Evolutionary conservation across 768 basidiomycete species (phyloP).

Genomic region (Suillus bovinus): DNA sequence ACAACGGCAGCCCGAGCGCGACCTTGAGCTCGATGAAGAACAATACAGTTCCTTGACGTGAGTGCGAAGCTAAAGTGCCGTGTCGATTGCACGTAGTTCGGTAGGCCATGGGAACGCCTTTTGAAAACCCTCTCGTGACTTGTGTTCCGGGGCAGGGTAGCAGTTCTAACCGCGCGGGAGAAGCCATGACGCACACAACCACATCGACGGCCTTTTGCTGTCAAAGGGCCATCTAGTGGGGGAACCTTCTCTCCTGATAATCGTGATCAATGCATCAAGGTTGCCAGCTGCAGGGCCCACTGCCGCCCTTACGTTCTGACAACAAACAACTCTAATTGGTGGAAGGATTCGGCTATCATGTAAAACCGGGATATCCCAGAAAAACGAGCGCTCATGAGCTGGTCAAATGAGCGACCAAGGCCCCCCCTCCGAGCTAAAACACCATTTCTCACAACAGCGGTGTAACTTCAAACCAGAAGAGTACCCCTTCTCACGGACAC

Average conservation of each 20-base stretch:
- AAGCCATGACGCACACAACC: slow-evolving; percentile 2
- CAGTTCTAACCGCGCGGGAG: slow-evolving; percentile 7
- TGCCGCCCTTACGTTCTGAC: not conserved
- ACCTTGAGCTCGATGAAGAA: not conserved
- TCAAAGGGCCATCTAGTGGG: slow-evolving; percentile 12
- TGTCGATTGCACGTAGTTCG: slow-evolving; percentile 1
- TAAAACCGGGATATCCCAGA: not conserved
- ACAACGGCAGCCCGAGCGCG: not conserved
- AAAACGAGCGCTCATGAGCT: not conserved
- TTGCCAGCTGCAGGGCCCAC: not conserved
- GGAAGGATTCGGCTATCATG: slow-evolving; percentile 1
- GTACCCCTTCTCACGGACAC: slow-evolving; percentile 28
- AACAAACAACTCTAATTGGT: not conserved
- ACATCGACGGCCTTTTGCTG: slow-evolving; percentile 15
- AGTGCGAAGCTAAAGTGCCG: slow-evolving; percentile 4
- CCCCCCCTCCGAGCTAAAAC: not conserved
- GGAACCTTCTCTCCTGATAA: slow-evolving; percentile 7
- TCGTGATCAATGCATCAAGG: slow-evolving; percentile 12
- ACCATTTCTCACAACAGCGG: slow-evolving; percentile 14
- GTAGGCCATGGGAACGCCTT: slow-evolving; percentile 4
- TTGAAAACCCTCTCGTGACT: not conserved
- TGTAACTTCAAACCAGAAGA: not conserved
- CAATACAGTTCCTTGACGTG: not conserved
- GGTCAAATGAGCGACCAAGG: not conserved
- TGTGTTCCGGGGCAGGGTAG: slow-evolving; percentile 5